phyloP scores from a whole-genome alignment of 257 asterid genomes.

The Salvia miltiorrhiza region DNA sequence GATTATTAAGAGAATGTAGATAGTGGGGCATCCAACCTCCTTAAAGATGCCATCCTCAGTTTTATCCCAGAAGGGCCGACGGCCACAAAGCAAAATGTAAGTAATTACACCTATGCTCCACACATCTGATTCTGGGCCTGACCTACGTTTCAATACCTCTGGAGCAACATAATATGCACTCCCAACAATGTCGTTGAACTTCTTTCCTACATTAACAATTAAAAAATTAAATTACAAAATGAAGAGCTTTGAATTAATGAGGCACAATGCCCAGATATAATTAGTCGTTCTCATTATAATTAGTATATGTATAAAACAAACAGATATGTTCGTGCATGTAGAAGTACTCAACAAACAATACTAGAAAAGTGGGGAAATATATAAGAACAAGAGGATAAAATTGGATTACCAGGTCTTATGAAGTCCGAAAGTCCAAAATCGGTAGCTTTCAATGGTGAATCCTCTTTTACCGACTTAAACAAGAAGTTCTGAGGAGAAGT shows the following conservation, averaged over 20 bases:
- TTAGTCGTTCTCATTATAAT: not conserved
- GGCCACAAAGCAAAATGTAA: slow-evolving; percentile 93
- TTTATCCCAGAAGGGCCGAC: slow-evolving; percentile 94
- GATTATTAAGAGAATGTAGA: not conserved
- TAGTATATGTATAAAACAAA: not conserved
- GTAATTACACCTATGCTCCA: slow-evolving; percentile 99
- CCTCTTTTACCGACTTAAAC: slow-evolving; percentile 77
- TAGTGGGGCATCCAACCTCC: slow-evolving; percentile 17
- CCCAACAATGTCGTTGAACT: slow-evolving; percentile 91
- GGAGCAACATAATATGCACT: slow-evolving; percentile 99
- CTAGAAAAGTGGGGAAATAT: too few relatives aligned
- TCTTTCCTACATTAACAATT: slow-evolving; percentile 46
- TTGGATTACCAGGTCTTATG: slow-evolving; percentile 79
- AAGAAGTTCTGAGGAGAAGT: slow-evolving; percentile 64
- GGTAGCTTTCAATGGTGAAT: slow-evolving; percentile 83
- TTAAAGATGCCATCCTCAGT: slow-evolving; percentile 30
- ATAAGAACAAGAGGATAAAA: not conserved
- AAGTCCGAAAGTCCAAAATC: slow-evolving; percentile 98
- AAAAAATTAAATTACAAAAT: not conserved
- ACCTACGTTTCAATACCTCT: slow-evolving; percentile 90
- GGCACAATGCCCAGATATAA: not conserved
- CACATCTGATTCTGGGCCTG: slow-evolving; percentile 98
- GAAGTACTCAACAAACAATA: not conserved
- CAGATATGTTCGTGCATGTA: not conserved
- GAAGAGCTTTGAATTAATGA: not conserved